These are phyloP conservation scores for Leccinellum luteum DNA, from an alignment of 768 basidiomycete genomes.

Conservation along the genomic window DNA sequence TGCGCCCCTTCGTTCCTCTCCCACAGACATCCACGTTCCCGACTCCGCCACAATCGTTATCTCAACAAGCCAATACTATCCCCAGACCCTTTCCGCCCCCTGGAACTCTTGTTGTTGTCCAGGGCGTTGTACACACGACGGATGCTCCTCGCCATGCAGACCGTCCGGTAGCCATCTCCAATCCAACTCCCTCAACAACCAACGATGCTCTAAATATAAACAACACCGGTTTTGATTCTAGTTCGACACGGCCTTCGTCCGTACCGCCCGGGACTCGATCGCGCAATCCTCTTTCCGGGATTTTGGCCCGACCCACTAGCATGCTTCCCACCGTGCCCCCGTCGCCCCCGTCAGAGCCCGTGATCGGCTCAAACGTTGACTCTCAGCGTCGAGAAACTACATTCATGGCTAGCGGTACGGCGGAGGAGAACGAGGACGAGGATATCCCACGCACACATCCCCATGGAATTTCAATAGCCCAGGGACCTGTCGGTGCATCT, in stretches of 20 bases:
- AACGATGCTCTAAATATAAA: conserved; percentile 6
- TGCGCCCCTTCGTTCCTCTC: conserved; percentile 11
- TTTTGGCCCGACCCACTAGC: conserved; percentile 39
- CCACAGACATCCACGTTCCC: conserved; percentile 13
- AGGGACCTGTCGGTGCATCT: conserved; percentile 29
- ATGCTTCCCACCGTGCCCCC: conserved; percentile 26
- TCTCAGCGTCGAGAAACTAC: conserved; percentile 4
- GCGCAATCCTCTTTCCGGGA: conserved; percentile 34
- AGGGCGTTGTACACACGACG: conserved; percentile 79
- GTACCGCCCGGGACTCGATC: conserved; percentile 30
- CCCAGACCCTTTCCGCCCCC: conserved; percentile 64
- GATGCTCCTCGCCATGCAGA: conserved; percentile 48
- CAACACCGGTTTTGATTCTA: conserved; percentile 4
- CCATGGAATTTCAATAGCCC: conserved; percentile 25
- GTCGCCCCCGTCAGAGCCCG: conserved; percentile 6
- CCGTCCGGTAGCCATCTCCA: conserved; percentile 16
- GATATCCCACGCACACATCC: conserved; percentile 12
- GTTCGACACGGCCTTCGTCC: conserved; percentile 18
- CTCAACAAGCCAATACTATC: conserved; percentile 18
- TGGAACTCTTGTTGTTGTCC: conserved; percentile 78
- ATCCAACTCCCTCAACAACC: conserved; percentile 4
- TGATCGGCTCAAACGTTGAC: background rate
- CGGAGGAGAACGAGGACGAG: conserved; percentile 18
- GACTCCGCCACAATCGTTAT: conserved; percentile 21
- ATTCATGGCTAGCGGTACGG: background rate